phyloP scores from a whole-genome alignment of 768 basidiomycete species.

The Leucocoprinus leucothites region DNA sequence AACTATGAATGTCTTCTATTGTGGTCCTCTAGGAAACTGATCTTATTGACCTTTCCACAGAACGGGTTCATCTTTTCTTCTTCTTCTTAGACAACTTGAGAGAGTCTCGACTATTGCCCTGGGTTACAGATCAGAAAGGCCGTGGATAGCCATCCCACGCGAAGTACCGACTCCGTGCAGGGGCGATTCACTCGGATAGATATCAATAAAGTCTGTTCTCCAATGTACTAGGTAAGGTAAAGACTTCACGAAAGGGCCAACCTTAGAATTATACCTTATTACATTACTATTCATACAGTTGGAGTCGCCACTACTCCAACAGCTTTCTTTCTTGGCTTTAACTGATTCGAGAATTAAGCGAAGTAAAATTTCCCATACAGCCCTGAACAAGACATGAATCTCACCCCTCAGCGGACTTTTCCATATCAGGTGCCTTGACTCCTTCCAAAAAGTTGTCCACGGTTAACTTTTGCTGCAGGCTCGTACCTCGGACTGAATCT shows the following conservation, averaged over 20 bases:
- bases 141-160: neutral
- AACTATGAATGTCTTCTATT: neutral
- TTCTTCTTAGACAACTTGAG: neutral
- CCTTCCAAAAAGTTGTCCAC: no score
- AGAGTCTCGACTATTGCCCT: neutral
- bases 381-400: neutral
- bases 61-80: neutral
- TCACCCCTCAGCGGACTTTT: neutral
- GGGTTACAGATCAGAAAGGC: neutral
- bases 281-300: no score
- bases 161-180: conserved; percentile 1
- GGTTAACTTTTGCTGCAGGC: no score
- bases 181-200: no score
- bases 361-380: neutral
- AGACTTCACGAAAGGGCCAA: neutral
- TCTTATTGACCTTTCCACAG: no score
- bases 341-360: conserved; percentile 3
- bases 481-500: neutral
- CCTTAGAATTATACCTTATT: neutral
- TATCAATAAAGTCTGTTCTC: neutral
- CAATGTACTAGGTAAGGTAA: conserved; percentile 3
- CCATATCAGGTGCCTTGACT: neutral
- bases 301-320: no score
- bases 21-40: neutral
- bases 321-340: neutral